These are phyloP conservation scores for Amanita phalloides DNA, from an alignment of 768 basidiomycete species.

Conservation along the genomic window DNA sequence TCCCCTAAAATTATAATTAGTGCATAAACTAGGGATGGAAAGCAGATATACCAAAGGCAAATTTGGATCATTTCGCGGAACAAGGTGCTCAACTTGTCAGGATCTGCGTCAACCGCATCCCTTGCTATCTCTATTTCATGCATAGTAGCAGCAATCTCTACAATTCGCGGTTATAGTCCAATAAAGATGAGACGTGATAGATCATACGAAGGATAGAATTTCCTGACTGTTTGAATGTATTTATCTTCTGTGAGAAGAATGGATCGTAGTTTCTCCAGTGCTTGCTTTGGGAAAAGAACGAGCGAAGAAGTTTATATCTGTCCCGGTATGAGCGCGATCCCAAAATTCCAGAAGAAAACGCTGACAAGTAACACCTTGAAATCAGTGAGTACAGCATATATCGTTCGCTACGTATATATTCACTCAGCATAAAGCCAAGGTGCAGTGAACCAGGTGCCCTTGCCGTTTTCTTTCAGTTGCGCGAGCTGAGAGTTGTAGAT, in stretches of 20 bases:
- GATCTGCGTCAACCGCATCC: constrained; percentile 29
- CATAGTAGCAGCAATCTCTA: constrained; percentile 70
- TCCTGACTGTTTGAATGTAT: constrained; percentile 72
- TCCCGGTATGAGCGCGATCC: not conserved
- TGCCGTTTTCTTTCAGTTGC: constrained; percentile 29
- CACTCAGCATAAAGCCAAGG: constrained; percentile 98
- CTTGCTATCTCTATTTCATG: constrained; percentile 49
- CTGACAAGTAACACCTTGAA: constrained; percentile 59
- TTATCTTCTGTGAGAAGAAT: constrained; percentile 69
- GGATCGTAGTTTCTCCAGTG: constrained; percentile 78
- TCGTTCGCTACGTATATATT: constrained; percentile 16
- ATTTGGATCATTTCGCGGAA: constrained; percentile 86
- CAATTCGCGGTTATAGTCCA: not conserved
- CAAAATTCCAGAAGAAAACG: constrained; percentile 6
- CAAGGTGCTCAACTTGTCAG: constrained; percentile 46
- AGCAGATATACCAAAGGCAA: constrained; percentile 58
- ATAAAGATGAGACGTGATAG: not conserved
- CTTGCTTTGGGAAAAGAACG: constrained; percentile 53
- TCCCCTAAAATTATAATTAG: constrained; percentile 44
- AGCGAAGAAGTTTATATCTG: constrained; percentile 79
- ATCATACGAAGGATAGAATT: constrained; percentile 67
- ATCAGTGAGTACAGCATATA: not conserved
- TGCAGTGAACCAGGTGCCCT: constrained; percentile 80
- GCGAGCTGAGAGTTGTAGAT: constrained; percentile 73
- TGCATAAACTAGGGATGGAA: not conserved